Conservation (phyloP, 495 filamentous ascomycete species). For the Endocarpon pusillum region DNA sequence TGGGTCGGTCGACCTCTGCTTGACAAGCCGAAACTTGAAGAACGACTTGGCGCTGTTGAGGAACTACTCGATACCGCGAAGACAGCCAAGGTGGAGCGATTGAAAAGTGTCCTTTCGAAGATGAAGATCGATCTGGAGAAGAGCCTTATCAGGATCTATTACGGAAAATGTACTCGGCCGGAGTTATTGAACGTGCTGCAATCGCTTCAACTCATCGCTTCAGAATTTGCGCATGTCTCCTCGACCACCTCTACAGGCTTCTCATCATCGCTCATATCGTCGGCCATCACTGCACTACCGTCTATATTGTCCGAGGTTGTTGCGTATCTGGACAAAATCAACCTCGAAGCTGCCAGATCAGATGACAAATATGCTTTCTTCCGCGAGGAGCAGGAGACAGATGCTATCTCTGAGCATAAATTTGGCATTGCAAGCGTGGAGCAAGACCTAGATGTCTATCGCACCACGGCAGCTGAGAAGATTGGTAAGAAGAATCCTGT, state of each 20-base stretch:
- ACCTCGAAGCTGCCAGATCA: conserved; percentile 59
- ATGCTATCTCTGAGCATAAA: conserved; percentile 72
- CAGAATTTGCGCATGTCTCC: conserved; percentile 51
- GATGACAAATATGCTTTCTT: conserved; percentile 96
- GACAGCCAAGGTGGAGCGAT: conserved; percentile 48
- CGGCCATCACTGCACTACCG: conserved; percentile 61
- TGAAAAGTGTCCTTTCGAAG: conserved; percentile 49
- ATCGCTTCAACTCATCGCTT: conserved; percentile 63
- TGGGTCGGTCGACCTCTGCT: conserved; percentile 92
- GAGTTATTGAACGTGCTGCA: conserved; percentile 78
- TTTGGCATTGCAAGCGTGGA: conserved; percentile 85
- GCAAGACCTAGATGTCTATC: conserved; percentile 65
- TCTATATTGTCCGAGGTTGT: conserved; percentile 53
- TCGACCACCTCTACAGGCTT: conserved; percentile 55
- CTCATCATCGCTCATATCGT: conserved; percentile 47
- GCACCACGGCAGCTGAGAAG: conserved; percentile 47
- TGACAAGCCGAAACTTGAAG: conserved; percentile 58
- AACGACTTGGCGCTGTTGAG: conserved; percentile 74
- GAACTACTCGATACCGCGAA: conserved; percentile 59
- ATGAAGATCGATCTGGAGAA: conserved; percentile 77
- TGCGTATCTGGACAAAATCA: conserved; percentile 68
- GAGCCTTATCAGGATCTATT: conserved; percentile 88
- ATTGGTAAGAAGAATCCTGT: conserved; percentile 50
- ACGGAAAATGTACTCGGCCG: conserved; percentile 81
- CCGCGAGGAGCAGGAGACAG: conserved; percentile 65